phyloP scores from a whole-genome alignment of 441 rosid genomes.

The Capsella rubella region DNA sequence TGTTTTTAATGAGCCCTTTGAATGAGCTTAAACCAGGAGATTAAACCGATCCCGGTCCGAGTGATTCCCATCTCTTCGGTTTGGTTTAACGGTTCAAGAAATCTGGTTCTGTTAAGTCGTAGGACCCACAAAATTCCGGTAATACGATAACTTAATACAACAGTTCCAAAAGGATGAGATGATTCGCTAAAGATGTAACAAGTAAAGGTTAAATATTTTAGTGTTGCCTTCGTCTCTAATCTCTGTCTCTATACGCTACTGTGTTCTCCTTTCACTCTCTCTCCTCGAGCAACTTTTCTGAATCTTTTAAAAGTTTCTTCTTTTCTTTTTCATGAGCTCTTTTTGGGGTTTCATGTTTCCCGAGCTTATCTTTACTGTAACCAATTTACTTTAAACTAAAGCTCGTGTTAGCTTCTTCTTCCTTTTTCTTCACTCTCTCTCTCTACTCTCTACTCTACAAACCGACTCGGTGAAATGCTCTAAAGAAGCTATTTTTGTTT shows the following conservation, averaged over 20 bases:
- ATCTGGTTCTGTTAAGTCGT: background rate
- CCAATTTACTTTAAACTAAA: conserved; percentile 35
- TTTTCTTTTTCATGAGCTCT: conserved; percentile 15
- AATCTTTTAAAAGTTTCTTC: conserved; percentile 32
- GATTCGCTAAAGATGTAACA: conserved; percentile 15
- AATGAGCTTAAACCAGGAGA: background rate
- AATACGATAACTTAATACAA: conserved; percentile 37
- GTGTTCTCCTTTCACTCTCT: conserved; percentile 22
- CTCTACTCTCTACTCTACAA: conserved; percentile 16
- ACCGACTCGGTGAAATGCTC: conserved; percentile 16
- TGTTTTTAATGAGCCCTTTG: background rate
- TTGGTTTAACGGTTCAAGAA: background rate
- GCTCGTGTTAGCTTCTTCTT: conserved; percentile 20
- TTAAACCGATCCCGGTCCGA: conserved; percentile 14
- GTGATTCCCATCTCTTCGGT: background rate
- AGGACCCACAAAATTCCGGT: conserved; percentile 29
- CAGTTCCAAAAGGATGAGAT: conserved; percentile 29
- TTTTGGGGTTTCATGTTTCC: conserved; percentile 34
- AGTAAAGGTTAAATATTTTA: conserved; percentile 20
- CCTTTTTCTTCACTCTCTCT: conserved; percentile 31
- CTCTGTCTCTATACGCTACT: conserved; percentile 39
- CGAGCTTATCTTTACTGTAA: conserved; percentile 35
- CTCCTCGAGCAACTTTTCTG: conserved; percentile 30
- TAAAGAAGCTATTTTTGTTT: conserved; percentile 20
- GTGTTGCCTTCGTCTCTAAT: conserved; percentile 45